Base-by-base conservation (phyloP, 305 asterid species). In the Salvia sclarea region DNA sequence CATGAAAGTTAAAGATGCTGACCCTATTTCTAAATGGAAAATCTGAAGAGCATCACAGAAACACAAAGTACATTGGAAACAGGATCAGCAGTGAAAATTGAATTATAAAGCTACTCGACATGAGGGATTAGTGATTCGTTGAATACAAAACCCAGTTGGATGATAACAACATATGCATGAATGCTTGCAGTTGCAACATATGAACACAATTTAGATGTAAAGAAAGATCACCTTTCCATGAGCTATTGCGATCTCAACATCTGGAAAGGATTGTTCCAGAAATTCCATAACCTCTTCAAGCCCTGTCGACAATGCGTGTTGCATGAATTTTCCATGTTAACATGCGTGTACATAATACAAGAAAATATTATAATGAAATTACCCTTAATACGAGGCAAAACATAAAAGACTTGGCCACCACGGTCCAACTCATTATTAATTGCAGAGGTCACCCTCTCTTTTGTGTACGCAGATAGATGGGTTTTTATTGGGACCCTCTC, bases 331-430 rank as follows among this genome's bases (percentile, higher is more conserved):
- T 72, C 44, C 28, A 62, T 59, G 57, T 49, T 61, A 79, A 41
- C 65, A 68, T 21, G 28, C 12, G 45, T 12, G 22, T 45, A 48
- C 16, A 8, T 66, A 61, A 61, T 66, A 52, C 64, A 55, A 11
- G 73, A 74, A 70, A 65, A 25, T 24, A 43, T 59, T 68, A 44
- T 22, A 48, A 17, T 45, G 40, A 63, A 22, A 68, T 77, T 79
- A 93, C 98, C 98, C 80, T 93, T 90, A 61, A 93, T 93, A 78
- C 97, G 94, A 73, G 98, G 98, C 81, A 93, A 82, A 71, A 93
- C 97, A 81, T 87, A 93, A 79, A 90, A 93, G 53, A 93, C 89
- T 78, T 87, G 96, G 78, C 98, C 98, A 64, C 84, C 92, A 52
- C 96, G 97, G 78, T 88, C 87, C 84, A 93, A 80, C 88, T 93